These are phyloP conservation scores for Saccharomycopsis guyanensis DNA, from an alignment of 805 yeast species.

Conservation along the genomic window DNA sequence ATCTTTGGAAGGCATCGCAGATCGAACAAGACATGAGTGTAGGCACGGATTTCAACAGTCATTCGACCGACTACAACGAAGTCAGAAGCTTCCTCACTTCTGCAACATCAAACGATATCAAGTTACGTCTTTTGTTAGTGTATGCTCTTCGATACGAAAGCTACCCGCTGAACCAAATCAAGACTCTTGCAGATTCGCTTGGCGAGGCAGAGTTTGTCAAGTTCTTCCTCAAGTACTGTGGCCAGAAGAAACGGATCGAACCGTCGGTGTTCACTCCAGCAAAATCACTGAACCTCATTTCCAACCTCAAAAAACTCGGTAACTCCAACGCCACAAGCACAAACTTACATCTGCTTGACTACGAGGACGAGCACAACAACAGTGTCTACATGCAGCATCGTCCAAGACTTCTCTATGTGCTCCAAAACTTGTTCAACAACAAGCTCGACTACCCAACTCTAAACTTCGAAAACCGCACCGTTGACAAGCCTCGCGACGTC, in stretches of 20 bases:
- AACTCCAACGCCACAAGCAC: neutral
- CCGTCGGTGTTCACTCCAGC: constrained; percentile 16
- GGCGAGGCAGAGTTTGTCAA: constrained; percentile 38
- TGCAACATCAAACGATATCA: constrained; percentile 34
- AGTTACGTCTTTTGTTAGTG: constrained; percentile 64
- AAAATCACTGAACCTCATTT: constrained; percentile 14
- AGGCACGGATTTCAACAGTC: constrained; percentile 30
- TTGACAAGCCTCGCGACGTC: constrained; percentile 34
- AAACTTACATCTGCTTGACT: constrained; percentile 10
- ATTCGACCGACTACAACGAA: constrained; percentile 46
- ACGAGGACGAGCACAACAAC: constrained; percentile 36
- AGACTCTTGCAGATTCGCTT: constrained; percentile 30
- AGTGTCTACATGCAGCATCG: constrained; percentile 88
- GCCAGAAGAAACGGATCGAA: constrained; percentile 34
- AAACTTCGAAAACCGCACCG: constrained; percentile 36
- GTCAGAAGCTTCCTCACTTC: constrained; percentile 39
- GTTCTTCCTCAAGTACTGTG: constrained; percentile 38
- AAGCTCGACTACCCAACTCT: constrained; percentile 28
- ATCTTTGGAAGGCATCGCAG: constrained; percentile 82
- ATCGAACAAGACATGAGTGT: constrained; percentile 81
- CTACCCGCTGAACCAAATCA: constrained; percentile 37
- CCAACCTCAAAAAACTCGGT: constrained; percentile 13
- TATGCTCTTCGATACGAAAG: constrained; percentile 67
- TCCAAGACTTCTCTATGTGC: constrained; percentile 55
- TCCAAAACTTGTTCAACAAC: constrained; percentile 35